Percentiles rank a stretch among this genome's conserved stretches.
These are phyloP conservation scores for Russula compacta DNA, from an alignment of 768 basidiomycete genomes.

Conservation along the genomic window DNA sequence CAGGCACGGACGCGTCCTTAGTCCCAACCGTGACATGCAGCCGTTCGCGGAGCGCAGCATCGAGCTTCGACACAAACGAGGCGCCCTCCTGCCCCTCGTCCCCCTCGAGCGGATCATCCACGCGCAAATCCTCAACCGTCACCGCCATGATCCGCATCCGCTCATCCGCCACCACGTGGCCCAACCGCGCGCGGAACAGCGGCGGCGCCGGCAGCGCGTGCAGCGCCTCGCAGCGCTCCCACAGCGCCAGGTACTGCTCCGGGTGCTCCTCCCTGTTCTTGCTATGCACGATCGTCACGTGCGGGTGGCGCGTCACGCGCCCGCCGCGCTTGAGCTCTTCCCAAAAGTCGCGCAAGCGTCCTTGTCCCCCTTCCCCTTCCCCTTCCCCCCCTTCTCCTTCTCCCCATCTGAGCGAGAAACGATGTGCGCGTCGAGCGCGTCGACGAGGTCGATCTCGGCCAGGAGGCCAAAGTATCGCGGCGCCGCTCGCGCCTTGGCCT, in stretches of 20 bases:
- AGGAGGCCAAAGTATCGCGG: constrained; percentile 75
- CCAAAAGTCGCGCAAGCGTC: constrained; percentile 38
- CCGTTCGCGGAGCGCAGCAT: constrained; percentile 36
- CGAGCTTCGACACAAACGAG: constrained; percentile 41
- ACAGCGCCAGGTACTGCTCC: constrained; percentile 29
- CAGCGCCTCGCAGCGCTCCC: constrained; percentile 44
- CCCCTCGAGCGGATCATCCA: constrained; percentile 26
- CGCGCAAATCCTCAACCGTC: constrained; percentile 50
- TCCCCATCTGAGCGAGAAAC: constrained; percentile 32
- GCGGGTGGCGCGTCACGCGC: constrained; percentile 55
- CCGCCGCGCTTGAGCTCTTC: constrained; percentile 32
- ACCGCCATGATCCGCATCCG: constrained; percentile 75
- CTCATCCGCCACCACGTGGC: constrained; percentile 62
- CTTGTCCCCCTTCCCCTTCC: constrained; percentile 20
- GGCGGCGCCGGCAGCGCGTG: constrained; percentile 34
- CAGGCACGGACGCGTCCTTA: constrained; percentile 34
- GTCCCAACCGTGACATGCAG: constrained; percentile 91
- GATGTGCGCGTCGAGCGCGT: constrained; percentile 40
- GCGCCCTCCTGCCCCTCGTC: constrained; percentile 31
- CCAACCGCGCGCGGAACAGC: constrained; percentile 52
- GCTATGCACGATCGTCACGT: constrained; percentile 80
- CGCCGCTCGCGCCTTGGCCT: constrained; percentile 18
- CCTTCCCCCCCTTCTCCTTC: no score
- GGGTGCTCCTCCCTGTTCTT: constrained; percentile 30
- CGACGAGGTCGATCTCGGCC: constrained; percentile 57